These are phyloP conservation scores for Austroboletus niveus DNA, from an alignment of 1,284 basidiomycete genomes.

Conservation along the genomic window DNA sequence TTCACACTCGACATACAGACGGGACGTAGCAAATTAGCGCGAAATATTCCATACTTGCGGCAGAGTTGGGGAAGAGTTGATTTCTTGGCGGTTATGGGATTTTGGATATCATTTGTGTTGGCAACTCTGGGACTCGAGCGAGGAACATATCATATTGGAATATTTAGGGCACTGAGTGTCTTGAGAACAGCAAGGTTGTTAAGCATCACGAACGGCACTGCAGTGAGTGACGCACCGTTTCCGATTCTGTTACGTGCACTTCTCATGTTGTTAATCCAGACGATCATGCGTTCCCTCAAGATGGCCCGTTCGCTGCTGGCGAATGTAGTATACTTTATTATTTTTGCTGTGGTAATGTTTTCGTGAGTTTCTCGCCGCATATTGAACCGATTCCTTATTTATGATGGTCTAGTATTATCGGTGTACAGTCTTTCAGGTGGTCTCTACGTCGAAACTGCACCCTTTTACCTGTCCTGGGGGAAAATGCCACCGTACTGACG, in stretches of 20 bases:
- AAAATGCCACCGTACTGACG: constrained; percentile 43
- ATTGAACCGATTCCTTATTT: constrained; percentile 1
- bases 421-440: constrained; percentile 87
- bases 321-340: constrained; percentile 87
- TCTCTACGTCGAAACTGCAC: constrained; percentile 71
- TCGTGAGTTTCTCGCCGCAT: constrained; percentile 50
- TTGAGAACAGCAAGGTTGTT: constrained; percentile 83
- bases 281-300: constrained; percentile 93
- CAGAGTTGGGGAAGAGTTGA: constrained; percentile 96
- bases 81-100: constrained; percentile 77
- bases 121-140: constrained; percentile 67
- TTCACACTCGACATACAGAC: constrained; percentile 63
- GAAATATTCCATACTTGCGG: constrained; percentile 82
- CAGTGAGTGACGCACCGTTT: constrained; percentile 46
- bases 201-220: constrained; percentile 89
- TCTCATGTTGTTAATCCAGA: constrained; percentile 43
- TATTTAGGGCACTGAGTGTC: constrained; percentile 90
- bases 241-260: neutral
- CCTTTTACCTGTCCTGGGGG: constrained; percentile 51
- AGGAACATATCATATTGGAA: constrained; percentile 69
- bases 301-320: constrained; percentile 85
- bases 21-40: constrained; percentile 50
- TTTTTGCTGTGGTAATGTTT: constrained; percentile 90
- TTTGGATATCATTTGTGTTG: constrained; percentile 81
- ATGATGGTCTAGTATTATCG: constrained; percentile 68